phyloP scores from a whole-genome alignment of 2,329 filamentous ascomycete genomes.

The Aspergillus quadrilineatus region DNA sequence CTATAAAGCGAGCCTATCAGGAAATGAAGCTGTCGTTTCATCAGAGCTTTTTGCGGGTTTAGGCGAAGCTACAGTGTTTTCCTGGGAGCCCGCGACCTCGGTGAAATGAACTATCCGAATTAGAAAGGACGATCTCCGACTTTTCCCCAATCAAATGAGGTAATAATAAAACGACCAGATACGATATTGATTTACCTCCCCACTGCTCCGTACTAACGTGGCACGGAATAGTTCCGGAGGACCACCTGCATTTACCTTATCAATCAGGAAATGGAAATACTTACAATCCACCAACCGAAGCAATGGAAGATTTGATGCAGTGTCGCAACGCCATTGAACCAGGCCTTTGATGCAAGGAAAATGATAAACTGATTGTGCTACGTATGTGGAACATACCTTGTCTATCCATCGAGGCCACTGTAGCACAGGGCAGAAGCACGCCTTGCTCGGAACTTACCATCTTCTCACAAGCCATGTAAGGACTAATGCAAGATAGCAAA shows the following conservation, averaged over 20 bases:
- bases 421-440: slow-evolving; percentile 14
- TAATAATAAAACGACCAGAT: slow-evolving; percentile 1
- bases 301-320: slow-evolving; percentile 1
- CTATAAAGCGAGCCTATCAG: slow-evolving; percentile 8
- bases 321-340: background rate
- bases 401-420: slow-evolving; percentile 6
- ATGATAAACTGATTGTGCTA: slow-evolving; percentile 1
- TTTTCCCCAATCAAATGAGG: background rate
- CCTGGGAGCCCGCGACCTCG: background rate
- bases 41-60: slow-evolving; percentile 5
- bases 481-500: slow-evolving; percentile 25
- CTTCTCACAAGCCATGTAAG: slow-evolving; percentile 21
- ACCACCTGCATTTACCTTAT: slow-evolving; percentile 18
- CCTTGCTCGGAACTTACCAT: slow-evolving; percentile 19
- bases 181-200: slow-evolving; percentile 6
- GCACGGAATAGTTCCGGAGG: slow-evolving; percentile 9
- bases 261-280: slow-evolving; percentile 14
- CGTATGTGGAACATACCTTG: slow-evolving; percentile 13
- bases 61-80: slow-evolving; percentile 8
- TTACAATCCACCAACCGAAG: slow-evolving; percentile 10
- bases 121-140: background rate
- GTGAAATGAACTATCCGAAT: background rate
- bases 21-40: background rate
- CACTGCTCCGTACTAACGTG: slow-evolving; percentile 7
- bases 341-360: background rate